These are phyloP conservation scores for Ogataea pilisensis DNA, from an alignment of 805 yeast species.

Conservation along the genomic window DNA sequence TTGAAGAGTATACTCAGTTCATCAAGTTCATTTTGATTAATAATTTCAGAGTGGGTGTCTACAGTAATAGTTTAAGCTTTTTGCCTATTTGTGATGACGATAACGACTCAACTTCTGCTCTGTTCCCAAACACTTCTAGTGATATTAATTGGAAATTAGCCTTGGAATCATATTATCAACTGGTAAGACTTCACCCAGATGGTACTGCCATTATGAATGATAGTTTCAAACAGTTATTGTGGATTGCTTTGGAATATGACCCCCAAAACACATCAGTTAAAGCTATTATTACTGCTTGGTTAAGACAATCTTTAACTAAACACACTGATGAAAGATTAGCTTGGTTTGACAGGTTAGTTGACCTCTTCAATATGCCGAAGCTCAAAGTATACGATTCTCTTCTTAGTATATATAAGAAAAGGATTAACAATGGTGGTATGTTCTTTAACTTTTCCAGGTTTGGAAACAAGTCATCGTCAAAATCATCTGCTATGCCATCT, in stretches of 20 bases:
- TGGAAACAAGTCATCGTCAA: neutral
- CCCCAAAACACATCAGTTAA: slow-evolving; percentile 18
- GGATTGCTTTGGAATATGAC: slow-evolving; percentile 31
- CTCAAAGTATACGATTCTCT: slow-evolving; percentile 20
- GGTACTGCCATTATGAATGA: slow-evolving; percentile 11
- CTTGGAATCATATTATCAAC: slow-evolving; percentile 27
- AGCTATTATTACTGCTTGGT: slow-evolving; percentile 19
- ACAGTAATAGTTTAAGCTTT: slow-evolving; percentile 17
- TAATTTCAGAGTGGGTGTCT: slow-evolving; percentile 32
- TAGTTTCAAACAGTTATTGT: slow-evolving; percentile 21
- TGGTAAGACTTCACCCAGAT: slow-evolving; percentile 22
- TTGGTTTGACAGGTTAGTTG: slow-evolving; percentile 30
- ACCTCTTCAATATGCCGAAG: slow-evolving; percentile 24
- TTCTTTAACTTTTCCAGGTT: slow-evolving; percentile 20
- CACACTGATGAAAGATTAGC: slow-evolving; percentile 13
- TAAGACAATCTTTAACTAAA: slow-evolving; percentile 17
- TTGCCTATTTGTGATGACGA: slow-evolving; percentile 26
- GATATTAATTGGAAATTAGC: slow-evolving; percentile 23
- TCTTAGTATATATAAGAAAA: slow-evolving; percentile 20
- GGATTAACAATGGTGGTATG: slow-evolving; percentile 30
- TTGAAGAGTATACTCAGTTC: slow-evolving; percentile 26
- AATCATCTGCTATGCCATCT: slow-evolving; percentile 7
- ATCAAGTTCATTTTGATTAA: slow-evolving; percentile 31
- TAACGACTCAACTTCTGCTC: slow-evolving; percentile 18
- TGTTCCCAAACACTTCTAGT: slow-evolving; percentile 34